Evolutionary conservation across 2,329 filamentous ascomycete genomes (phyloP).

Genomic region (Colletotrichum nymphaeae): DNA sequence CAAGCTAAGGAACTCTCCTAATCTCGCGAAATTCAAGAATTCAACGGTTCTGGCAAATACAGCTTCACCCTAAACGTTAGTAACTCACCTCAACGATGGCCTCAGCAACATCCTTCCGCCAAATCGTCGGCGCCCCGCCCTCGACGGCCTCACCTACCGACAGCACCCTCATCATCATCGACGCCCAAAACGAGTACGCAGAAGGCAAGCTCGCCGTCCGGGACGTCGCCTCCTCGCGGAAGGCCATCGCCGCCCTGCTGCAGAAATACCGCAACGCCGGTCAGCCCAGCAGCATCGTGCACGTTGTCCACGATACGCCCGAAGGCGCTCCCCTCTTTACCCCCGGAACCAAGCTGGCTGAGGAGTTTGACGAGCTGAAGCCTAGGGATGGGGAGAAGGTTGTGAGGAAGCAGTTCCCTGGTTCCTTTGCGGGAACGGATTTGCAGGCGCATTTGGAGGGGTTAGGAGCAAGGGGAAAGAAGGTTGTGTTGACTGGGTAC

Average conservation of each 20-base stretch:
- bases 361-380: slow-evolving; percentile 70
- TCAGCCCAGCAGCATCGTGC: slow-evolving; percentile 60
- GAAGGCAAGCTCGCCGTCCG: slow-evolving; percentile 66
- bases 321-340: slow-evolving; percentile 75
- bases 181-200: slow-evolving; percentile 78
- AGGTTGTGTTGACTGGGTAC: slow-evolving; percentile 71
- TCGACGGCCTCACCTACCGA: slow-evolving; percentile 68
- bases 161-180: slow-evolving; percentile 74
- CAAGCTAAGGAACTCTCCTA: too few relatives aligned
- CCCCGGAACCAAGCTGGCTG: slow-evolving; percentile 66
- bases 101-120: slow-evolving; percentile 49
- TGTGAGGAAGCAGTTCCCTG: slow-evolving; percentile 68
- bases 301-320: slow-evolving; percentile 70
- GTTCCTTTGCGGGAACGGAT: slow-evolving; percentile 70
- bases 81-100: slow-evolving; percentile 37
- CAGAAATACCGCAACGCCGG: slow-evolving; percentile 66
- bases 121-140: slow-evolving; percentile 63
- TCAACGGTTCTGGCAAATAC: too few relatives aligned
- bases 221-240: slow-evolving; percentile 64
- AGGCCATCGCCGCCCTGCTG: slow-evolving; percentile 67
- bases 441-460: slow-evolving; percentile 64
- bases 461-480: slow-evolving; percentile 62
- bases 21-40: accelerated
- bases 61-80: too few relatives aligned
- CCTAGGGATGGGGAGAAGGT: slow-evolving; percentile 66